phyloP scores from a whole-genome alignment of 176 grass and related monocot species.

The Echinochloa phyllopogon region DNA sequence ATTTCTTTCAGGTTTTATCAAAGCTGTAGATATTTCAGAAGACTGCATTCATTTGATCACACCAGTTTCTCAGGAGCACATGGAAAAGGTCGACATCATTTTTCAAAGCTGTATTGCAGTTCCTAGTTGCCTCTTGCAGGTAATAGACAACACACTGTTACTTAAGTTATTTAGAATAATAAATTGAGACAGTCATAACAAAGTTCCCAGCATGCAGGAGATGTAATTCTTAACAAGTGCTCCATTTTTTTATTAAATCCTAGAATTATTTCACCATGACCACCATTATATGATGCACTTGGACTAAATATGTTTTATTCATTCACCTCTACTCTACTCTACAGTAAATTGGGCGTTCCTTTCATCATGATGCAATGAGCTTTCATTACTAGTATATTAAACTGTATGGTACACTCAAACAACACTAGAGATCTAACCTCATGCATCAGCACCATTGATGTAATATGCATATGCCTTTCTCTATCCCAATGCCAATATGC shows the following conservation, averaged over 20 bases:
- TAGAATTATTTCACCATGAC: too few relatives aligned
- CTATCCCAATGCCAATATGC: too few relatives aligned
- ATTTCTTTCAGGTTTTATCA: conserved; percentile 49
- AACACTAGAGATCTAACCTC: too few relatives aligned
- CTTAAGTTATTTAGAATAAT: background rate
- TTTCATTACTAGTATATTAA: too few relatives aligned
- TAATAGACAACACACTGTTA: background rate
- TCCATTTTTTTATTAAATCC: background rate
- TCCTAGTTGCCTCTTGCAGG: conserved; percentile 49
- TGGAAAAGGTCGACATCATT: conserved; percentile 44
- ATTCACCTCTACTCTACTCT: background rate
- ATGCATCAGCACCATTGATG: too few relatives aligned
- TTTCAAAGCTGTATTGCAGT: conserved; percentile 45
- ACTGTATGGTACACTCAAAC: too few relatives aligned
- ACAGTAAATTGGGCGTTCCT: background rate
- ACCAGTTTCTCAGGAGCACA: conserved; percentile 37
- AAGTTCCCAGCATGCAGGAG: background rate
- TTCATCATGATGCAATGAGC: too few relatives aligned
- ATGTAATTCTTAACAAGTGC: background rate
- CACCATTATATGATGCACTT: background rate
- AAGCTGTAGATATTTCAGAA: conserved; percentile 44
- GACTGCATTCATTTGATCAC: conserved; percentile 52
- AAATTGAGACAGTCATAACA: background rate
- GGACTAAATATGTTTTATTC: background rate
- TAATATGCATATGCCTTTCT: too few relatives aligned